These are phyloP conservation scores for Coniophora puteana DNA, from an alignment of 1,284 basidiomycete genomes.

Conservation along the genomic window DNA sequence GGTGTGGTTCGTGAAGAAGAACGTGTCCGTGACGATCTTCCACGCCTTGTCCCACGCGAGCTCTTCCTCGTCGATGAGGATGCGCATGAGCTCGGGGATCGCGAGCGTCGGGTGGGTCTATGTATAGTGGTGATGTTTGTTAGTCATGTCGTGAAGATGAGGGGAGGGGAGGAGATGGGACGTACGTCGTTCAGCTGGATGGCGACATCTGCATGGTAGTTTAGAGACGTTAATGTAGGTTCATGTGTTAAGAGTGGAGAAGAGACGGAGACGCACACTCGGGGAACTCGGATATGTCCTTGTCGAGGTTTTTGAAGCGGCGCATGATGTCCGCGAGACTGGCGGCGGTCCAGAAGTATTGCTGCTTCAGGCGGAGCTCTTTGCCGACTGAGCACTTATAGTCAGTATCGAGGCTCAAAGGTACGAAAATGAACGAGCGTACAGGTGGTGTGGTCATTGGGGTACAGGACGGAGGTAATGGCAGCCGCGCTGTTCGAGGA, in stretches of 20 bases:
- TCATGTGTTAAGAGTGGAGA: slow-evolving; percentile 3
- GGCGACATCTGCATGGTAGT: slow-evolving; percentile 55
- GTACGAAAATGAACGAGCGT: slow-evolving; percentile 17
- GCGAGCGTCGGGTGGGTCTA: slow-evolving; percentile 94
- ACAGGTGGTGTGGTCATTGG: slow-evolving; percentile 77
- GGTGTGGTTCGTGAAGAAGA: slow-evolving; percentile 94
- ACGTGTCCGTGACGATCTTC: slow-evolving; percentile 83
- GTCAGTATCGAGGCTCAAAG: slow-evolving; percentile 3
- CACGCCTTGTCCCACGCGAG: slow-evolving; percentile 81
- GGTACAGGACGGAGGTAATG: slow-evolving; percentile 88
- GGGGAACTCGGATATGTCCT: slow-evolving; percentile 72
- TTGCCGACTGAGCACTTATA: slow-evolving; percentile 63
- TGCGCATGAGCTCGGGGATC: slow-evolving; percentile 91
- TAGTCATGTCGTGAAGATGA: not conserved
- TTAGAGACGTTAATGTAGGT: not conserved
- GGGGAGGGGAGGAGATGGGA: slow-evolving; percentile 4
- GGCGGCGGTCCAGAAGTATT: slow-evolving; percentile 91
- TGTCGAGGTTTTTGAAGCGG: slow-evolving; percentile 76
- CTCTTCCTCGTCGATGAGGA: slow-evolving; percentile 87
- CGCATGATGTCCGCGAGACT: slow-evolving; percentile 84
- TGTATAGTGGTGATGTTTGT: slow-evolving; percentile 6
- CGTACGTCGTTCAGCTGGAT: slow-evolving; percentile 87
- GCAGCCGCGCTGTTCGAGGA: slow-evolving; percentile 85
- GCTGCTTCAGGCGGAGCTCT: slow-evolving; percentile 89
- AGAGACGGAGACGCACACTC: slow-evolving; percentile 52